A percentile compares a stretch with the other conserved stretches of the same genome.
phyloP scores from a whole-genome alignment of 1,139 yeast genomes.

The Candida sojae region DNA sequence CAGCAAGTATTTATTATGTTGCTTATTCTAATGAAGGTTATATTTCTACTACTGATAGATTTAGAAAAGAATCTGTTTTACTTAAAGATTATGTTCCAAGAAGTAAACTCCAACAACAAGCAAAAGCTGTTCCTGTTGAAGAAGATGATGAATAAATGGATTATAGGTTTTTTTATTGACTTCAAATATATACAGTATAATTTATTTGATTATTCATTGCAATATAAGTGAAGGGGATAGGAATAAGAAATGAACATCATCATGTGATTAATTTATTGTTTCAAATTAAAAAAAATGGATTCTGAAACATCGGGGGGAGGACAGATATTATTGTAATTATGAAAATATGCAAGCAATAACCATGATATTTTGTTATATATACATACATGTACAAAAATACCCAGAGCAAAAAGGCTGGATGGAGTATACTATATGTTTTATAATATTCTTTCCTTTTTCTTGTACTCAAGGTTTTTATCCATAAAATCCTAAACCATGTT shows the following conservation, averaged over 20 bases:
- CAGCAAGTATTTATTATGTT: constrained; percentile 35
- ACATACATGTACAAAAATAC: background rate
- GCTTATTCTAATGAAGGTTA: constrained; percentile 45
- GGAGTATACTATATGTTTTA: too few species aligned
- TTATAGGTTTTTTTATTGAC: background rate
- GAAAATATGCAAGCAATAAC: background rate
- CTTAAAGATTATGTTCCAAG: constrained; percentile 47
- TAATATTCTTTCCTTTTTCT: too few species aligned
- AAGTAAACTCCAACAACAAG: constrained; percentile 37
- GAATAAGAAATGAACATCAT: background rate
- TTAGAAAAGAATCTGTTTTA: constrained; percentile 39
- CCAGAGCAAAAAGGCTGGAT: background rate
- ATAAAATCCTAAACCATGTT: too few species aligned
- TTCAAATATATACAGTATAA: background rate
- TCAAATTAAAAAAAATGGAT: background rate
- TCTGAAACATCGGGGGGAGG: background rate
- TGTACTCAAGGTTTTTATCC: too few species aligned
- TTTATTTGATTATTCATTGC: background rate
- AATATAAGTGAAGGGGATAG: background rate
- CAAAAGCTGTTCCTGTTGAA: background rate
- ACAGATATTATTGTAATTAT: background rate
- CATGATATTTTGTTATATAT: too few species aligned
- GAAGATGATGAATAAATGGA: background rate
- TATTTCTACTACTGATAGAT: constrained; percentile 31
- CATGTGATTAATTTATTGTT: background rate